These are phyloP conservation scores for Halteria grandinella DNA, from an alignment of 73 alveolate species.

Conservation along the genomic window DNA sequence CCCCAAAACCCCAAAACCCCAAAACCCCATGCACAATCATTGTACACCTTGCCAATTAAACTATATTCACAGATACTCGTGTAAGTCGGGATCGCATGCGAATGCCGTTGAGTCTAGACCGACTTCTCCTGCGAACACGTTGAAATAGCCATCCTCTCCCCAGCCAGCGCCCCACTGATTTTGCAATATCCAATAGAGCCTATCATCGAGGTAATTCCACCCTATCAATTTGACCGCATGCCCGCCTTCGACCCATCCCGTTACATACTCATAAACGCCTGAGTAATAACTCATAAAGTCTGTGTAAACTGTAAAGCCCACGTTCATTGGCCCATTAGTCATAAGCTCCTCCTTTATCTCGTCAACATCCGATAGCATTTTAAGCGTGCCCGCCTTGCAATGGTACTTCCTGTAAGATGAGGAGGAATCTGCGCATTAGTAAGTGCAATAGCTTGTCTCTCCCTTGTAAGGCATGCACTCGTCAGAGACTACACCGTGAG, in stretches of 20 bases:
- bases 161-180: conserved; percentile 33
- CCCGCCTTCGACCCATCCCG: conserved; percentile 72
- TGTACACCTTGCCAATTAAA: background rate
- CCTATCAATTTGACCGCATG: conserved; percentile 90
- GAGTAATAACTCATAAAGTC: conserved; percentile 74
- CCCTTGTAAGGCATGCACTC: conserved; percentile 58
- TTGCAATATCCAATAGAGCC: conserved; percentile 1
- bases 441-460: background rate
- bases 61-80: background rate
- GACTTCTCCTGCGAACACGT: background rate
- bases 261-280: conserved; percentile 79
- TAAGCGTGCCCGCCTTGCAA: conserved; percentile 30
- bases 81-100: conserved; percentile 17
- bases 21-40: no score
- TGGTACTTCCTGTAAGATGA: conserved; percentile 48
- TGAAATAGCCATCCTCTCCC: conserved; percentile 37
- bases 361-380: conserved; percentile 32
- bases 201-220: conserved; percentile 68
- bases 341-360: conserved; percentile 70
- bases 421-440: conserved; percentile 36
- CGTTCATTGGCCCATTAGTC: conserved; percentile 83
- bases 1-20: no score
- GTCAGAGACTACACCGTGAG: conserved; percentile 58
- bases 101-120: conserved; percentile 16
- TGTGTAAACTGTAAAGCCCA: conserved; percentile 74